Percentiles rank a stretch among this genome's conserved stretches.
phyloP scores from a whole-genome alignment of 2,329 filamentous ascomycete genomes.

The Penicillium hesseltinei region DNA sequence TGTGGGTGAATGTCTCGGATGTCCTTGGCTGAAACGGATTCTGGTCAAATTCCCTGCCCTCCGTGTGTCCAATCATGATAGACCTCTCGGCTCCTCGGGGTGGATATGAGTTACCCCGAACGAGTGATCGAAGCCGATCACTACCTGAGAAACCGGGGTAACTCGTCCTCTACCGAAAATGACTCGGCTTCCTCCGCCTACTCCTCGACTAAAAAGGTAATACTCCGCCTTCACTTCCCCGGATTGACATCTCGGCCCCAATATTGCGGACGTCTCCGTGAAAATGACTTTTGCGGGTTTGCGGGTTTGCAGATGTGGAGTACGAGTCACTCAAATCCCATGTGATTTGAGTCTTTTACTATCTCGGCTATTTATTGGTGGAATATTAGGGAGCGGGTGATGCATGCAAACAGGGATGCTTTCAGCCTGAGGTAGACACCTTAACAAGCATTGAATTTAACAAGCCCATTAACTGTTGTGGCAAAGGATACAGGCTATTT shows the following conservation, averaged over 20 bases:
- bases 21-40: neutral
- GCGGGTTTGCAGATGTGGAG: neutral
- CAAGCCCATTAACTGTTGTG: neutral
- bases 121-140: neutral
- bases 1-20: neutral
- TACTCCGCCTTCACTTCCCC: neutral
- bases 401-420: neutral
- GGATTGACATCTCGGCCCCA: neutral
- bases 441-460: neutral
- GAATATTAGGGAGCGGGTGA: neutral
- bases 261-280: neutral
- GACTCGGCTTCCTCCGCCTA: neutral
- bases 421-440: no score
- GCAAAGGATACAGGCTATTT: no score
- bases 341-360: neutral
- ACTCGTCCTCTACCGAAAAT: neutral
- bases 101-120: neutral
- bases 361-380: neutral
- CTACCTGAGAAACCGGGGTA: neutral
- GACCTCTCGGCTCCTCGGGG: neutral
- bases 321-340: neutral
- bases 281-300: neutral
- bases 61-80: neutral
- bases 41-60: no score
- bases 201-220: neutral